These are phyloP conservation scores for Xylariomycetidae sp. DNA, from an alignment of 2,329 filamentous ascomycete species.

Conservation along the genomic window DNA sequence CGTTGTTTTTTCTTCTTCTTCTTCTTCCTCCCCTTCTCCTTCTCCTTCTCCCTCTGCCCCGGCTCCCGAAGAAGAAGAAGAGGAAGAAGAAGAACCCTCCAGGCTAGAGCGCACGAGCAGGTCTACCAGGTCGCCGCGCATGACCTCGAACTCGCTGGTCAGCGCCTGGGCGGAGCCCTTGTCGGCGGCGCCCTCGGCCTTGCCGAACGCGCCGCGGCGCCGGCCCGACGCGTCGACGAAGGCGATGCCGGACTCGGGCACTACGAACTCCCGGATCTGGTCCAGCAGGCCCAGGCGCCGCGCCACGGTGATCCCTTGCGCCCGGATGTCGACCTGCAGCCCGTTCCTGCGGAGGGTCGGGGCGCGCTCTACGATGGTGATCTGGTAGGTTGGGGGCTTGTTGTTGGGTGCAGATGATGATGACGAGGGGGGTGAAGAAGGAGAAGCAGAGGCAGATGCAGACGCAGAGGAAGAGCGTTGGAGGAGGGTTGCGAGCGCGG, in stretches of 20 bases:
- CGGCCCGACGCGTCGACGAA: constrained; percentile 36
- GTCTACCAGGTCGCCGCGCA: constrained; percentile 48
- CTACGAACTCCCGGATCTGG: constrained; percentile 28
- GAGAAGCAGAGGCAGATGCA: too few relatives aligned
- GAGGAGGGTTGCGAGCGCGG: constrained; percentile 36
- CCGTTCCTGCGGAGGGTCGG: constrained; percentile 31
- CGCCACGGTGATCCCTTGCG: constrained; percentile 33
- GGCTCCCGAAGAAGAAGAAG: too few relatives aligned
- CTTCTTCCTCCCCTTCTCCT: too few relatives aligned
- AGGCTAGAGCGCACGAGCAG: constrained; percentile 37
- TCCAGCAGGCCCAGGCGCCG: constrained; percentile 33
- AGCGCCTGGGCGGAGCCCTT: constrained; percentile 36
- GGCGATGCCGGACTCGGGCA: constrained; percentile 42
- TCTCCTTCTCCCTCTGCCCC: too few relatives aligned
- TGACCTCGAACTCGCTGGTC: constrained; percentile 54
- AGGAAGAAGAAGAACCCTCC: too few relatives aligned
- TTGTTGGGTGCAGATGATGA: too few relatives aligned
- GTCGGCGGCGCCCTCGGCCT: constrained; percentile 33
- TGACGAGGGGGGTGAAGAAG: too few relatives aligned
- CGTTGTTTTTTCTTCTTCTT: too few relatives aligned
- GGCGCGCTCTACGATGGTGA: constrained; percentile 38
- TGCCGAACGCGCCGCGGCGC: constrained; percentile 31
- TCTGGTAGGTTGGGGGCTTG: constrained; percentile 26
- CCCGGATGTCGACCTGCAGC: constrained; percentile 41
- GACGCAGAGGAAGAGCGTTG: constrained; percentile 28